Evolutionary conservation across 1,139 yeast species (phyloP).

Genomic region (Dujonia santamariae): DNA sequence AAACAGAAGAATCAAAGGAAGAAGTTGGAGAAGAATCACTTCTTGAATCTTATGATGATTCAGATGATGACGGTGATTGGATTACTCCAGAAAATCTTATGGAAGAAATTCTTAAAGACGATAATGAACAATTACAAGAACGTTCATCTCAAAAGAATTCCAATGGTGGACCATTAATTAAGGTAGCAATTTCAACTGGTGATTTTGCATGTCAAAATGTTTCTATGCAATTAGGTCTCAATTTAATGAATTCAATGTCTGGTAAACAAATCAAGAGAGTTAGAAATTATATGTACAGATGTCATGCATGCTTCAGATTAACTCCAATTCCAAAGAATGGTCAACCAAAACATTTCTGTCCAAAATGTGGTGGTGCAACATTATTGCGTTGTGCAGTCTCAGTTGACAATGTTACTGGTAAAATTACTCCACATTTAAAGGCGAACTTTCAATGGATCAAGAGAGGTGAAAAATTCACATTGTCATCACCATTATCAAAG

Average conservation of each 20-base stretch:
- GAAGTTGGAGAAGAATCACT: conserved; percentile 14
- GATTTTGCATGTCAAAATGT: conserved; percentile 98
- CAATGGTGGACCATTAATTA: conserved; percentile 31
- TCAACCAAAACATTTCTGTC: conserved; percentile 82
- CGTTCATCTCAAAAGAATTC: conserved; percentile 15
- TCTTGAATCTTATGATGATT: conserved; percentile 49
- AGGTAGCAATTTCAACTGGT: conserved; percentile 87
- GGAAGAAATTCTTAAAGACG: conserved; percentile 66
- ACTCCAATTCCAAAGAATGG: conserved; percentile 77
- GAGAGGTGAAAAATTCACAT: conserved; percentile 77
- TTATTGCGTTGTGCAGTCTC: conserved; percentile 88
- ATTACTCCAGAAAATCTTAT: conserved; percentile 83
- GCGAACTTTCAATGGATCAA: conserved; percentile 91
- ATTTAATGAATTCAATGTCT: conserved; percentile 78
- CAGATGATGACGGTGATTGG: conserved; percentile 91
- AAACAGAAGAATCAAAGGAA: conserved; percentile 10
- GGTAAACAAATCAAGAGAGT: conserved; percentile 85
- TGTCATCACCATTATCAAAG: conserved; percentile 71
- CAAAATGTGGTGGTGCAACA: conserved; percentile 94
- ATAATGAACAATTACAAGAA: conserved; percentile 42
- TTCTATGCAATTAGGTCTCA: conserved; percentile 83
- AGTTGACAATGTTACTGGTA: conserved; percentile 75
- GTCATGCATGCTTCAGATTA: conserved; percentile 92
- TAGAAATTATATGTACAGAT: conserved; percentile 89
- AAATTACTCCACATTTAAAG: conserved; percentile 85